Percentiles rank a stretch among this genome's conserved stretches.
phyloP scores from a whole-genome alignment of 768 basidiomycete species.

The Podaxis sp. region DNA sequence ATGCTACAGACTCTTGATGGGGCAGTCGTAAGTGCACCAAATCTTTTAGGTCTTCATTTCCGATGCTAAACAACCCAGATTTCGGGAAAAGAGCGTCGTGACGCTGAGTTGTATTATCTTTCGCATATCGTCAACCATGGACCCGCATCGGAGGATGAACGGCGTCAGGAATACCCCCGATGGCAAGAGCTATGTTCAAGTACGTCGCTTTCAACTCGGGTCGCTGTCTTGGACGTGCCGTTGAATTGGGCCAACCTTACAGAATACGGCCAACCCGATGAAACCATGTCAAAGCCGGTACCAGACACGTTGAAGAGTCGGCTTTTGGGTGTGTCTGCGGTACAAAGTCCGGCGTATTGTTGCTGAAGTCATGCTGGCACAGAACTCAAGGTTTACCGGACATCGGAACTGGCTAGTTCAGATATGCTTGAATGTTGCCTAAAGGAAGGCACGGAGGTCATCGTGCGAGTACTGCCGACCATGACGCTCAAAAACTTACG shows the following conservation, averaged over 20 bases:
- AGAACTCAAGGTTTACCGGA: slow-evolving; percentile 26
- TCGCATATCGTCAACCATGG: slow-evolving; percentile 57
- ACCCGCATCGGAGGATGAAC: slow-evolving; percentile 41
- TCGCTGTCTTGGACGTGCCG: slow-evolving; percentile 1
- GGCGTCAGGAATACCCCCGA: slow-evolving; percentile 55
- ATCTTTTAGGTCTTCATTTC: slow-evolving; percentile 7
- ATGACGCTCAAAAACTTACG: slow-evolving; percentile 69
- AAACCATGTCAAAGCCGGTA: slow-evolving; percentile 26
- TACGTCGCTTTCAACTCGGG: slow-evolving; percentile 30
- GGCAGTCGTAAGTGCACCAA: slow-evolving; percentile 46
- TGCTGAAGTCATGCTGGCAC: not conserved
- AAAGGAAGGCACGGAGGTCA: slow-evolving; percentile 21
- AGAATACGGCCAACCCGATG: slow-evolving; percentile 63
- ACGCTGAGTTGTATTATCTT: slow-evolving; percentile 83
- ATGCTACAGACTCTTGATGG: slow-evolving; percentile 64
- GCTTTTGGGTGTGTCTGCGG: slow-evolving; percentile 53
- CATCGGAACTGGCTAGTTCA: not conserved
- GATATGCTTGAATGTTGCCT: slow-evolving; percentile 16
- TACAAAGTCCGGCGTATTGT: not conserved
- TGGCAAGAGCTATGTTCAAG: slow-evolving; percentile 66
- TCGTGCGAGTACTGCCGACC: slow-evolving; percentile 60
- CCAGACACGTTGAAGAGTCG: slow-evolving; percentile 58
- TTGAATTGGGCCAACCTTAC: slow-evolving; percentile 6
- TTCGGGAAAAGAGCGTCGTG: slow-evolving; percentile 66
- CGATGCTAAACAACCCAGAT: slow-evolving; percentile 44